Evolutionary conservation across 495 filamentous ascomycete genomes (phyloP), one percentile per base, ranked within the genome.

Genomic region (Pseudevernia furfuracea): DNA sequence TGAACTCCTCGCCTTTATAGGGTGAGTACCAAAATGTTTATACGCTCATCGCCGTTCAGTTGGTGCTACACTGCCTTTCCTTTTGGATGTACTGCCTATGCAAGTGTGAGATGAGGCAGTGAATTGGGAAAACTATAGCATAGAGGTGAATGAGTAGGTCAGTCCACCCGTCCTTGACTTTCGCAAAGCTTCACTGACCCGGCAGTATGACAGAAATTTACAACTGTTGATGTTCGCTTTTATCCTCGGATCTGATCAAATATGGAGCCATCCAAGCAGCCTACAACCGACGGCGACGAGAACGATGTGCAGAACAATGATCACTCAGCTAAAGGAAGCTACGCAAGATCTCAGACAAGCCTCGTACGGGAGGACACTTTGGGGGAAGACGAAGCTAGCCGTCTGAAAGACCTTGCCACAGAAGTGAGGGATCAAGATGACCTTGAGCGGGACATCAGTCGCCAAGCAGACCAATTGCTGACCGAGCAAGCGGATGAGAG

Each of bases 381-480:
- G 30, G 69, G 65, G 17, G 64, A 67, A 46, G 74, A 83, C 60
- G 89, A 91, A 71, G 82, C 83, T 19, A 79, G 79, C 38, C 82
- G 82, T n/a, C 78, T 94, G 8, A 77, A 81, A 65, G 80, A 81
- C 55, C 80, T 96, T 12, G 86, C 90, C 17, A 84, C 87, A 41
- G 84, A 87, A 64, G 84, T 94, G 38, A 86, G 90, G 36, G 82
- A 94, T 71, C 92, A 96, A 71, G 87, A 92, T 74, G 91, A 96
- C 60, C 79, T 93, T 4, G 89, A 93, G 69, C 80, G 87, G 63
- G 89, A 92, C 58, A 87, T 92, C 66, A 74, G 78, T 41, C 76
- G 78, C 36, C 78, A 83, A 74, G 92, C 93, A 1, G 91, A 90
- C 67, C 82, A 84, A 64, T 77, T 89, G 15, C 80, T 97, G 55